Percentiles rank a stretch among this genome's conserved stretches.
These are phyloP conservation scores for Rosa multiflora DNA, from an alignment of 306 rosid genomes.

Conservation along the genomic window DNA sequence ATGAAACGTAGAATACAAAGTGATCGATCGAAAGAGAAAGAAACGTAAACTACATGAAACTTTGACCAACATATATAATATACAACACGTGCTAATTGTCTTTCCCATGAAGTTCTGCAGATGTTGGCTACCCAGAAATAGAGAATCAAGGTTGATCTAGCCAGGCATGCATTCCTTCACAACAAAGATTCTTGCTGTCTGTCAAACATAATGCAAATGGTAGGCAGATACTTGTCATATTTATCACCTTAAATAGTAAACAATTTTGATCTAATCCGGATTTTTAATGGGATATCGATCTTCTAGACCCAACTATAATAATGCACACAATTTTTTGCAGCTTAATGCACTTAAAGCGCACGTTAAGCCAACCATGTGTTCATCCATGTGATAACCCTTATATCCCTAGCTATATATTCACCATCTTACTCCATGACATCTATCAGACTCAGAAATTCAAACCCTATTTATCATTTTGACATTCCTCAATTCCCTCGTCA, in stretches of 20 bases:
- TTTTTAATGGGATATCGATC: neutral
- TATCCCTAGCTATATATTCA: conserved; percentile 27
- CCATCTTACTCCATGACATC: conserved; percentile 7
- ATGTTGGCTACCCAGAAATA: conserved; percentile 18
- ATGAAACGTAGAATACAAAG: neutral
- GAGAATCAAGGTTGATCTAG: conserved; percentile 7
- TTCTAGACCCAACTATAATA: neutral
- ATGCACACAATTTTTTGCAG: neutral
- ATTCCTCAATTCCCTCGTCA: neutral
- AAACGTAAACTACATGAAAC: neutral
- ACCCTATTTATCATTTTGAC: neutral
- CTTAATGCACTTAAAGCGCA: conserved; percentile 33
- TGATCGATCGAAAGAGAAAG: neutral
- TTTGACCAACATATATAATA: neutral
- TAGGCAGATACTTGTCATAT: conserved; percentile 6
- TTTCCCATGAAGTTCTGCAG: conserved; percentile 14
- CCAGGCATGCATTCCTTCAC: conserved; percentile 7
- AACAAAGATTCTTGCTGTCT: neutral
- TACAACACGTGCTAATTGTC: conserved; percentile 10
- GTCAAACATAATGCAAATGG: neutral
- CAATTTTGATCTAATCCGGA: conserved; percentile 1
- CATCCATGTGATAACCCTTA: conserved; percentile 9
- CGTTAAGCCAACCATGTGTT: conserved; percentile 25
- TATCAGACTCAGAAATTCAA: neutral
- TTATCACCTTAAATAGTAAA: neutral